Evolutionary conservation across 208 protist species (phyloP).

Genomic region (Lotmaria passim): DNA sequence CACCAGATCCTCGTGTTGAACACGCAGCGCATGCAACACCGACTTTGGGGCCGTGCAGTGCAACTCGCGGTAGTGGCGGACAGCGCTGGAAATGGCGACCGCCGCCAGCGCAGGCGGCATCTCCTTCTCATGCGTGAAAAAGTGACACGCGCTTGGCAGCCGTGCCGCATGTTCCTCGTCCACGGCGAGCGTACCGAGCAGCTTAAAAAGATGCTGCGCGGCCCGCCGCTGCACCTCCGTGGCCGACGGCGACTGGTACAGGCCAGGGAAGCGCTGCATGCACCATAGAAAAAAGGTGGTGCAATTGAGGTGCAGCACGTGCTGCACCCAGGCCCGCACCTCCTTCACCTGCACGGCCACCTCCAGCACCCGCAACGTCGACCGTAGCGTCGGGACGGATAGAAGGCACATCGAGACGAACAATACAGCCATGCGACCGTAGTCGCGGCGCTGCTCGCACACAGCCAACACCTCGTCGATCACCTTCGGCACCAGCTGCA

Average conservation of each 20-base stretch:
- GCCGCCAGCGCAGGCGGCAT: slow-evolving; percentile 9
- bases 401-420: slow-evolving; percentile 79
- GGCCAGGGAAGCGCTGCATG: slow-evolving; percentile 35
- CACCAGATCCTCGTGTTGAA: slow-evolving; percentile 11
- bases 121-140: slow-evolving; percentile 10
- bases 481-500: slow-evolving; percentile 52
- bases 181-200: slow-evolving; percentile 21
- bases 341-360: slow-evolving; percentile 39
- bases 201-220: slow-evolving; percentile 7
- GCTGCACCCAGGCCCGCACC: slow-evolving; percentile 22
- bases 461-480: slow-evolving; percentile 69
- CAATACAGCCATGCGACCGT: slow-evolving; percentile 58
- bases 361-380: slow-evolving; percentile 56
- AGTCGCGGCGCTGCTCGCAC: slow-evolving; percentile 51
- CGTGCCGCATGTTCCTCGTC: slow-evolving; percentile 15
- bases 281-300: slow-evolving; percentile 58
- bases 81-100: slow-evolving; percentile 12
- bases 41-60: not conserved
- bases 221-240: slow-evolving; percentile 10
- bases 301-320: slow-evolving; percentile 33
- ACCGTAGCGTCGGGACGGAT: slow-evolving; percentile 56
- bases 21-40: slow-evolving; percentile 12
- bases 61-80: slow-evolving; percentile 24
- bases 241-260: slow-evolving; percentile 20
- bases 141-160: slow-evolving; percentile 18